Percentiles rank a stretch among this genome's conserved stretches.
phyloP scores from a whole-genome alignment of 768 basidiomycete genomes.

The Auricularia sp. region DNA sequence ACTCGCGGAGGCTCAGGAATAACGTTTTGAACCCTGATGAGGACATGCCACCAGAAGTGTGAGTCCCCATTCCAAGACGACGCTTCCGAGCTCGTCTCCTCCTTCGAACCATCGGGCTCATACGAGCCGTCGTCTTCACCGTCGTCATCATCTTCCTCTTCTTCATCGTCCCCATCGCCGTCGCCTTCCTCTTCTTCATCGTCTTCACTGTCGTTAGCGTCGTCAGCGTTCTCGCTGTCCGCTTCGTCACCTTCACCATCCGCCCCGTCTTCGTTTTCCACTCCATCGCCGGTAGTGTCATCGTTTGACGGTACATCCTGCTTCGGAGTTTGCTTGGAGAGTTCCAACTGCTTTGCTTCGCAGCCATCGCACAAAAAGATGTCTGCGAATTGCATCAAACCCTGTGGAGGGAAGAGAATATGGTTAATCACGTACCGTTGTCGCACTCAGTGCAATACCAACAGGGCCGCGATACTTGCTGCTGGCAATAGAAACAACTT shows the following conservation, averaged over 20 bases:
- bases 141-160: not conserved
- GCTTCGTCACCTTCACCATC: not conserved
- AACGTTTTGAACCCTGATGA: not conserved
- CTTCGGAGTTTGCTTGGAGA: not conserved
- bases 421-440: not conserved
- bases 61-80: not conserved
- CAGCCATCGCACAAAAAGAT: not conserved
- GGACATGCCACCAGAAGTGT: not conserved
- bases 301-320: not conserved
- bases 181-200: not conserved
- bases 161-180: not conserved
- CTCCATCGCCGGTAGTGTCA: not conserved
- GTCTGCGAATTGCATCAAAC: not conserved
- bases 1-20: not conserved
- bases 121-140: not conserved
- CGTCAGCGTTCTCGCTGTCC: not conserved
- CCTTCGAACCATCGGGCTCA: not conserved
- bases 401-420: not conserved
- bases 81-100: not conserved
- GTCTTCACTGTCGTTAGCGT: not conserved
- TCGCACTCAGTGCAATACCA: slow-evolving; percentile 1
- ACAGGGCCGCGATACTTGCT: not conserved
- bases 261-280: not conserved
- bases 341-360: not conserved
- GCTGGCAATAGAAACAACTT: slow-evolving; percentile 32